Evolutionary conservation across 2,329 filamentous ascomycete genomes (phyloP).

Genomic region (Aspergillus sp.): DNA sequence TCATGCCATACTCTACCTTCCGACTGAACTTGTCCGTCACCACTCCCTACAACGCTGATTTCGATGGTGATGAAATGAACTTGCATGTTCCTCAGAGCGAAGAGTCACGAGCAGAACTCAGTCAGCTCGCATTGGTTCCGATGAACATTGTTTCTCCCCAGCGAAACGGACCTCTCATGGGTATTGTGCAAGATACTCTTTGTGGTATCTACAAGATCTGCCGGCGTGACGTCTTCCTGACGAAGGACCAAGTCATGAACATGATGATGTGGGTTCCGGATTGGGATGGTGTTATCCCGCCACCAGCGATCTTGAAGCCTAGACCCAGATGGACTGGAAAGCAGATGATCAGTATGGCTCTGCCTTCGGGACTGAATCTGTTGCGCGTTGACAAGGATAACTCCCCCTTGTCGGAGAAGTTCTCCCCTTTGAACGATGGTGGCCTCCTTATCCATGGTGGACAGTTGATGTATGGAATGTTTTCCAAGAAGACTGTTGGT

Average conservation of each 20-base stretch:
- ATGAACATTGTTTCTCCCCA: slow-evolving; percentile 98
- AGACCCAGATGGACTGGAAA: slow-evolving; percentile 95
- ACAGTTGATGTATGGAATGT: slow-evolving; percentile 82
- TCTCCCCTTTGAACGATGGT: slow-evolving; percentile 67
- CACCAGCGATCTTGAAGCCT: slow-evolving; percentile 91
- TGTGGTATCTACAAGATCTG: slow-evolving; percentile 97
- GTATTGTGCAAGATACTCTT: slow-evolving; percentile 97
- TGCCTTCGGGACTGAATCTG: slow-evolving; percentile 81
- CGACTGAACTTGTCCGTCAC: slow-evolving; percentile 96
- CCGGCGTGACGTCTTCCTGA: slow-evolving; percentile 85
- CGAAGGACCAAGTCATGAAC: slow-evolving; percentile 91
- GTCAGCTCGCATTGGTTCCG: slow-evolving; percentile 94
- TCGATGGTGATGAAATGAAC: slow-evolving; percentile 99
- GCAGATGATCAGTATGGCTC: slow-evolving; percentile 90
- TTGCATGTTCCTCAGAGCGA: slow-evolving; percentile 98
- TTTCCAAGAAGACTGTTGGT: slow-evolving; percentile 93
- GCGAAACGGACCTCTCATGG: slow-evolving; percentile 95
- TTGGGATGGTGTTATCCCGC: slow-evolving; percentile 93
- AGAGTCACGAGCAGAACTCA: slow-evolving; percentile 92
- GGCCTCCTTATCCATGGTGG: slow-evolving; percentile 81
- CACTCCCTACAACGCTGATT: slow-evolving; percentile 99
- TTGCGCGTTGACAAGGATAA: slow-evolving; percentile 64
- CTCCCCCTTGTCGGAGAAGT: slow-evolving; percentile 50
- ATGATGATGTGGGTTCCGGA: slow-evolving; percentile 95
- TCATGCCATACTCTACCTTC: slow-evolving; percentile 99